Base-by-base conservation (phyloP, 306 rosid species). In the Vachellia pachyceras region DNA sequence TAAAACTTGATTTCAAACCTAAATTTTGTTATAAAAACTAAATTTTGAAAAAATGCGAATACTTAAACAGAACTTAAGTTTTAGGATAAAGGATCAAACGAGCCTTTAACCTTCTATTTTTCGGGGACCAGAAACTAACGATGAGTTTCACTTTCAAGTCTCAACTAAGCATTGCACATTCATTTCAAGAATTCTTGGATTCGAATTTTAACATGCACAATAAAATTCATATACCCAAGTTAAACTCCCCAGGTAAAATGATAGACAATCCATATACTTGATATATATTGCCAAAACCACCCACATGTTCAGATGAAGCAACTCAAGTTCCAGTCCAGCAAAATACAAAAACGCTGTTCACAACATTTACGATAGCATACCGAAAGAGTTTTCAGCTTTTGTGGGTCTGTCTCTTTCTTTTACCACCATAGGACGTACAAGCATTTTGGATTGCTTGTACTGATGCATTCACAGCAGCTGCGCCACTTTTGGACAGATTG, bases 401-500 rank as follows among this genome's bases (percentile, higher is more conserved):
- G 36, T 36, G 3, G 5, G 75, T 70, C 20, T 15, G 35, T 72
- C 74, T 84, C 86, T 75, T 85, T 84, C 87, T 84, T 81, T 88
- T 88, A 45, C 83, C 72, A 47, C 85, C 37, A 68, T 64, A 60
- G 0, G 72, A 65, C 50, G 88, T 42, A 71, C 69, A 41, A 1
- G 69, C 84, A 64, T 78, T 83, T 40, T 68, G 68, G 15, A 83
- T 39, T 72, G 85, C 94, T 79, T 75, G 87, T 74, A 75, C 46
- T 6, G 87, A 83, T 22, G 77, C 72, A 76, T 74, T 78, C 6
- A 89, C 84, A 33, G 84, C 91, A 0, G 81, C 80, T 84, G 89
- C 90, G 22, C 91, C 77, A 45, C 87, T 81, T 80, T 85, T 92
- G 29, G 96, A 50, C 69, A 87, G 47, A 75, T 77, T 86, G 72